Evolutionary conservation across 345 rosid genomes (phyloP).

Genomic region (Populus tremula): DNA sequence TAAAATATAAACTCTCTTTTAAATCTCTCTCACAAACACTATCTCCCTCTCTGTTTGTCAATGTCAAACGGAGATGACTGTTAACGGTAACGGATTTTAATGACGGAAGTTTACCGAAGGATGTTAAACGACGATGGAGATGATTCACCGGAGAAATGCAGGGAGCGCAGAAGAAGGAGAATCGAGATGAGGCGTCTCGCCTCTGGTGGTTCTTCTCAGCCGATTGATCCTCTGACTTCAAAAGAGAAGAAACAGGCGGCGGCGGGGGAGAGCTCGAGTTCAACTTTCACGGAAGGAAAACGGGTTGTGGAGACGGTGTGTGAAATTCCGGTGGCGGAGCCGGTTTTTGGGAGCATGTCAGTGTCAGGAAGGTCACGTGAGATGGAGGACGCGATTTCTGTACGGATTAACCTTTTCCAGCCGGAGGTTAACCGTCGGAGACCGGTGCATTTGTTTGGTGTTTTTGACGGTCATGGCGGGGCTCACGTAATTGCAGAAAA

Average conservation of each 20-base stretch:
- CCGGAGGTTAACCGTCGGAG: slow-evolving; percentile 40
- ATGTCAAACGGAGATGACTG: not conserved
- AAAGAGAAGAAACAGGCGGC: not conserved
- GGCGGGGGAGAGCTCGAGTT: slow-evolving; percentile 13
- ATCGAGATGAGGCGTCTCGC: slow-evolving; percentile 57
- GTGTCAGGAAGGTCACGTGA: slow-evolving; percentile 57
- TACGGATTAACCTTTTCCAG: slow-evolving; percentile 38
- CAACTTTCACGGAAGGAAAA: slow-evolving; percentile 18
- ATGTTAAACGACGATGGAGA: slow-evolving; percentile 36
- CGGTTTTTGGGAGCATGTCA: slow-evolving; percentile 49
- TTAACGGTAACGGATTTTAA: not conserved
- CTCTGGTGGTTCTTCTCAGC: slow-evolving; percentile 4
- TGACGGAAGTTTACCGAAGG: slow-evolving; percentile 19
- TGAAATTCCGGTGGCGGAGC: slow-evolving; percentile 18
- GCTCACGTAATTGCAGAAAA: slow-evolving; percentile 33
- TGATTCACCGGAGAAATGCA: slow-evolving; percentile 46
- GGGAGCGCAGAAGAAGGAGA: slow-evolving; percentile 52
- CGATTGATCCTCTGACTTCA: not conserved
- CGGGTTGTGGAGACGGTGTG: slow-evolving; percentile 23
- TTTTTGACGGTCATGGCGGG: slow-evolving; percentile 88
- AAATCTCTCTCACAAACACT: not conserved
- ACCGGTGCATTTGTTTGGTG: slow-evolving; percentile 76
- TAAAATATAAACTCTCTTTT: not conserved
- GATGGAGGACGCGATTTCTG: slow-evolving; percentile 60
- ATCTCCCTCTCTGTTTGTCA: not conserved